Conservation (phyloP, 2,329 filamentous ascomycete species). For the Epichloe coenophiala region DNA sequence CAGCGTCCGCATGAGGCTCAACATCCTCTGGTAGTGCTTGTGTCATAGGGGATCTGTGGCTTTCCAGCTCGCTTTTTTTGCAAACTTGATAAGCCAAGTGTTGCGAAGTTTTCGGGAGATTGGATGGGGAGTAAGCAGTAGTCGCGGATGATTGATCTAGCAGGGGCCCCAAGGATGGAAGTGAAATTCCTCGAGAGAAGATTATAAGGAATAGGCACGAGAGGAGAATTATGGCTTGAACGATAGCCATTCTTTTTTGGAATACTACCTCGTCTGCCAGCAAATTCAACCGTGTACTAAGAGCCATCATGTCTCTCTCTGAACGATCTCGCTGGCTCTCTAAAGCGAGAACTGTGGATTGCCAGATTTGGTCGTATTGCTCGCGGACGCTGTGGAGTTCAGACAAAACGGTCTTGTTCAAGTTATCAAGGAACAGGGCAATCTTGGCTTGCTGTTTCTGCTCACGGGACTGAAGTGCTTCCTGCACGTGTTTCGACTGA, state of each 20-base stretch:
- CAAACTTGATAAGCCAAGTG: constrained; percentile 2
- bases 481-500: constrained; percentile 78
- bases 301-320: constrained; percentile 67
- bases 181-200: constrained; percentile 47
- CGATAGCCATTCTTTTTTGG: constrained; percentile 83
- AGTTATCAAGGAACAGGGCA: constrained; percentile 61
- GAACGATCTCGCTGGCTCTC: constrained; percentile 79
- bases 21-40: not conserved
- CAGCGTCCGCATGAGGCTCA: not conserved
- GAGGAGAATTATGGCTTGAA: constrained; percentile 77
- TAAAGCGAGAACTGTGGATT: constrained; percentile 82
- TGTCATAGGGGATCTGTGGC: not conserved
- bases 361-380: constrained; percentile 94
- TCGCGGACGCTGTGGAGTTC: constrained; percentile 67
- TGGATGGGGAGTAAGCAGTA: constrained; percentile 11
- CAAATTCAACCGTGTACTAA: constrained; percentile 68
- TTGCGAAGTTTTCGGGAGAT: constrained; percentile 8
- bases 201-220: constrained; percentile 80
- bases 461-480: constrained; percentile 76
- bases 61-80: not conserved
- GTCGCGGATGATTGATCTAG: constrained; percentile 14
- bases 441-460: constrained; percentile 79
- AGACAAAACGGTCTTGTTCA: constrained; percentile 77
- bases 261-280: constrained; percentile 86
- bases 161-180: constrained; percentile 18